Conservation (phyloP, 495 filamentous ascomycete genomes). For the Penicillium tannophilum region DNA sequence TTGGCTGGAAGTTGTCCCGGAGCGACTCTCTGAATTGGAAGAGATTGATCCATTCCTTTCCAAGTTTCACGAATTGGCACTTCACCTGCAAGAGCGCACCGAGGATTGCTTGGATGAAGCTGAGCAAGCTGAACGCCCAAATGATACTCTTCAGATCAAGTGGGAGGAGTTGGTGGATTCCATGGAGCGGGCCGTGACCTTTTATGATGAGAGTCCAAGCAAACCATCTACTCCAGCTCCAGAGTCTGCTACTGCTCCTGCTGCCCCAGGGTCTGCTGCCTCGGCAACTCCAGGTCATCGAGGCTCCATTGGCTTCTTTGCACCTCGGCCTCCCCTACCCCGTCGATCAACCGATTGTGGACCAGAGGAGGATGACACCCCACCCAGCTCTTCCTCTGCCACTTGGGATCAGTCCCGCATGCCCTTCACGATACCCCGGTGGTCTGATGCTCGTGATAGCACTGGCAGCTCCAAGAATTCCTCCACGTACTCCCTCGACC, state of each 20-base stretch:
- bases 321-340: slow-evolving; percentile 40
- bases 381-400: slow-evolving; percentile 55
- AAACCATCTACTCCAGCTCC: slow-evolving; percentile 44
- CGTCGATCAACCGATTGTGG: slow-evolving; percentile 46
- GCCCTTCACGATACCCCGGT: slow-evolving; percentile 43
- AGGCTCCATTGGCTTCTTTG: slow-evolving; percentile 50
- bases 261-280: slow-evolving; percentile 5
- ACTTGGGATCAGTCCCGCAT: slow-evolving; percentile 52
- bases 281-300: slow-evolving; percentile 30
- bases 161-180: slow-evolving; percentile 78
- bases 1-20: slow-evolving; percentile 70
- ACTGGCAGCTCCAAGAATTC: slow-evolving; percentile 52
- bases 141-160: slow-evolving; percentile 58
- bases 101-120: slow-evolving; percentile 69
- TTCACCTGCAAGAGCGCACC: slow-evolving; percentile 70
- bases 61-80: slow-evolving; percentile 76
- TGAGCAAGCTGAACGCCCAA: slow-evolving; percentile 70
- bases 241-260: slow-evolving; percentile 25
- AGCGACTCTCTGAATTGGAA: slow-evolving; percentile 36
- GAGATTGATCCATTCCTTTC: slow-evolving; percentile 41
- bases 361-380: slow-evolving; percentile 49
- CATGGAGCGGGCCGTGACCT: slow-evolving; percentile 56
- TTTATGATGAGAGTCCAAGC: slow-evolving; percentile 42
- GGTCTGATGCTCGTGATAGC: slow-evolving; percentile 50
- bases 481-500: slow-evolving; percentile 50